Conservation (phyloP, 352 stramenopile genomes). For the Thalassiosira hispida region DNA sequence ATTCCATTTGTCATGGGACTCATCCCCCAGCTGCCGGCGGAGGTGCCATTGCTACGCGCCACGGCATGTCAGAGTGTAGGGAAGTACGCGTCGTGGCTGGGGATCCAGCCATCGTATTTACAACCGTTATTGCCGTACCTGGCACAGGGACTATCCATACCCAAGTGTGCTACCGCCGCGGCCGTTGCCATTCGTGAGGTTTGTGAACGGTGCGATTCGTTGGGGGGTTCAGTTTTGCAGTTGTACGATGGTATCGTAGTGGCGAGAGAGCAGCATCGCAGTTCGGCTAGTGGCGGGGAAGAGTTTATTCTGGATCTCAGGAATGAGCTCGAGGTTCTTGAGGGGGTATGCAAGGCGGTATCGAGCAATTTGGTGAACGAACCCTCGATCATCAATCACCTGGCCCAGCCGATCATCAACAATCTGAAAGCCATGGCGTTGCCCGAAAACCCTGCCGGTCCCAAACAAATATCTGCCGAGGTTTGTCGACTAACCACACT, state of each 20-base stretch:
- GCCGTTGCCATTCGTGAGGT: slow-evolving; percentile 82
- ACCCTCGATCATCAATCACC: slow-evolving; percentile 47
- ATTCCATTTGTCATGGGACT: slow-evolving; percentile 80
- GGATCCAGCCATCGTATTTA: slow-evolving; percentile 66
- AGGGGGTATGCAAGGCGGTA: slow-evolving; percentile 81
- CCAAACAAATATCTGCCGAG: slow-evolving; percentile 69
- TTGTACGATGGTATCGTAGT: slow-evolving; percentile 75
- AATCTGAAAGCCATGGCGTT: slow-evolving; percentile 56
- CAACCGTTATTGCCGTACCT: slow-evolving; percentile 81
- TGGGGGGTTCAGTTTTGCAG: slow-evolving; percentile 75
- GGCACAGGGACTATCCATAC: slow-evolving; percentile 72
- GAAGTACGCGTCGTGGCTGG: slow-evolving; percentile 81
- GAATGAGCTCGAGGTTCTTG: slow-evolving; percentile 85
- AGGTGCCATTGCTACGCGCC: slow-evolving; percentile 58
- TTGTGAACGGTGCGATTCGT: slow-evolving; percentile 69
- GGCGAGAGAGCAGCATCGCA: slow-evolving; percentile 45
- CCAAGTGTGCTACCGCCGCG: slow-evolving; percentile 63
- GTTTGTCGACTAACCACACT: slow-evolving; percentile 80
- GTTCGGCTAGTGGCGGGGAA: slow-evolving; percentile 19
- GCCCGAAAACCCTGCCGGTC: slow-evolving; percentile 58
- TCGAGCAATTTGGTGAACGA: slow-evolving; percentile 60
- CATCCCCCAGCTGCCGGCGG: slow-evolving; percentile 67
- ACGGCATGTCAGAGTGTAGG: slow-evolving; percentile 78
- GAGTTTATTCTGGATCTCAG: slow-evolving; percentile 71
- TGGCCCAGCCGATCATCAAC: slow-evolving; percentile 74